Percentiles rank a stretch among this genome's conserved stretches.
Evolutionary conservation across 345 rosid genomes (phyloP).

Genomic region (Salix dunnii): DNA sequence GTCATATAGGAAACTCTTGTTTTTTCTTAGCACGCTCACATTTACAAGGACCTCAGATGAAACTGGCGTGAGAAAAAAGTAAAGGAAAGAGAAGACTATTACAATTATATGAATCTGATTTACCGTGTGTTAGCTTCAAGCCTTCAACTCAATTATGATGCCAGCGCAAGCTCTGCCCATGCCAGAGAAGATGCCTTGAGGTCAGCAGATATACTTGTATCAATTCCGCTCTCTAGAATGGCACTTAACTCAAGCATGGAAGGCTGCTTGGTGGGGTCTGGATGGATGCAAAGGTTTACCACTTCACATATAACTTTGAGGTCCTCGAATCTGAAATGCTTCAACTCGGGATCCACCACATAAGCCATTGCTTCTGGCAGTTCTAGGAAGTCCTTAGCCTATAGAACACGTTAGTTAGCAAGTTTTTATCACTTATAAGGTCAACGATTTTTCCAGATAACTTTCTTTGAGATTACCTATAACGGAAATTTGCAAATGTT

Average conservation of each 20-base stretch:
- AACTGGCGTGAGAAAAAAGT: not conserved
- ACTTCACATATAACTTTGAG: constrained; percentile 77
- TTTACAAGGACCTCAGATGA: constrained; percentile 35
- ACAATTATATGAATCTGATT: constrained; percentile 30
- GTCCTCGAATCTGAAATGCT: constrained; percentile 69
- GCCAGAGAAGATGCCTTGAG: constrained; percentile 83
- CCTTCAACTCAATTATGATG: constrained; percentile 46
- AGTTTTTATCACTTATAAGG: not conserved
- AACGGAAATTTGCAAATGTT: not conserved
- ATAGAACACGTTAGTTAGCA: constrained; percentile 14
- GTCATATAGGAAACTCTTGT: constrained; percentile 24
- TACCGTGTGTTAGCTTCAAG: constrained; percentile 27
- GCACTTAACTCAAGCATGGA: constrained; percentile 62
- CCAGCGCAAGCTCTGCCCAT: constrained; percentile 93
- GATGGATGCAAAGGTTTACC: constrained; percentile 57
- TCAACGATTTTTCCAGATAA: not conserved
- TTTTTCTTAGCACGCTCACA: constrained; percentile 27
- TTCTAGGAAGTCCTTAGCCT: constrained; percentile 91
- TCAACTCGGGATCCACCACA: constrained; percentile 84
- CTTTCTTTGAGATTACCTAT: not conserved
- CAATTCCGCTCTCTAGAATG: constrained; percentile 64
- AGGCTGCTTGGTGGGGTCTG: constrained; percentile 52
- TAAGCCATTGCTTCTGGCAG: constrained; percentile 67
- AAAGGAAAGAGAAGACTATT: not conserved
- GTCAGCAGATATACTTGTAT: constrained; percentile 65